These are phyloP conservation scores for Candida odintsovae DNA, from an alignment of 805 yeast genomes.

Conservation along the genomic window DNA sequence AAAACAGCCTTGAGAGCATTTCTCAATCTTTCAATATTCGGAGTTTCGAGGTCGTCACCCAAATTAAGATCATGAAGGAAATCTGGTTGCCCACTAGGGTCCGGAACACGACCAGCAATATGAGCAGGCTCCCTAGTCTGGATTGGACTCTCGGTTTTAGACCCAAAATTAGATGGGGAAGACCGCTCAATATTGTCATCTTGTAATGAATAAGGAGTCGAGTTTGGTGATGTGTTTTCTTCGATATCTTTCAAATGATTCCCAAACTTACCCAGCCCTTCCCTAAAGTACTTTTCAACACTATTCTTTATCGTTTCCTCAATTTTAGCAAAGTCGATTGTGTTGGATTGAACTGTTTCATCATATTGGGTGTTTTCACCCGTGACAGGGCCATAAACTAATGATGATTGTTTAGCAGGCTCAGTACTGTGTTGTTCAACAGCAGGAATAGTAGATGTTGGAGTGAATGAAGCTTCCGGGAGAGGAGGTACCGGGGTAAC, in stretches of 20 bases:
- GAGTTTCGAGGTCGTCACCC: constrained; percentile 2
- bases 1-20: constrained; percentile 1
- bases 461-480: no score
- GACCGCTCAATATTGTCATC: no score
- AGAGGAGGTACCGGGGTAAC: background rate
- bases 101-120: background rate
- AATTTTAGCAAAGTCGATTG: background rate
- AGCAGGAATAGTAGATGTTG: background rate
- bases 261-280: constrained; percentile 2
- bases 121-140: background rate
- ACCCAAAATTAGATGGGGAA: no score
- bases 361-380: background rate
- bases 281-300: constrained; percentile 4
- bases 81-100: background rate
- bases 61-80: background rate
- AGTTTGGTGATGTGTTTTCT: background rate
- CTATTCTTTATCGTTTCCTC: constrained; percentile 2
- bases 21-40: constrained; percentile 4
- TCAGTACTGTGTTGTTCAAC: background rate
- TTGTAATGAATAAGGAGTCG: no score
- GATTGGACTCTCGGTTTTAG: no score
- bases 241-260: no score
- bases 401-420: background rate
- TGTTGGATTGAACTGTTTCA: background rate
- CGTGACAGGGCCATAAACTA: background rate